Conservation (phyloP, 345 rosid genomes). For the Moringa oleifera region DNA sequence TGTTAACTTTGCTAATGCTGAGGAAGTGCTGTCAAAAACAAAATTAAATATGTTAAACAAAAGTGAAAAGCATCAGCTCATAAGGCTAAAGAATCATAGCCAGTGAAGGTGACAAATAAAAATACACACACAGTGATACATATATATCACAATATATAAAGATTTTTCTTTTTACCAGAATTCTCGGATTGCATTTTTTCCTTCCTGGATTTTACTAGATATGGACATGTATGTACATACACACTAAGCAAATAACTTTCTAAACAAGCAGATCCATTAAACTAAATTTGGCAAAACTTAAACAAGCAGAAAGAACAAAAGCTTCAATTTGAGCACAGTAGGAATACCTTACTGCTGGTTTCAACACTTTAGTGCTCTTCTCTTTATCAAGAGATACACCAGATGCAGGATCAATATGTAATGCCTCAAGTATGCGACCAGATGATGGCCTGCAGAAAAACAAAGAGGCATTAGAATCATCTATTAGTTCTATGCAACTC, state of each 20-base stretch:
- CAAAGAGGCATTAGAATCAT: slow-evolving; percentile 38
- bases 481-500: slow-evolving; percentile 16
- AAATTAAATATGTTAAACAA: neutral
- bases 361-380: slow-evolving; percentile 41
- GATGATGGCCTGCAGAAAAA: slow-evolving; percentile 78
- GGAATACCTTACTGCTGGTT: slow-evolving; percentile 57
- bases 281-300: neutral
- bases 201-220: too few species aligned
- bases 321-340: neutral
- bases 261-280: neutral
- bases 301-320: slow-evolving; percentile 1
- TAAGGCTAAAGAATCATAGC: too few species aligned
- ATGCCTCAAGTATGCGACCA: slow-evolving; percentile 86
- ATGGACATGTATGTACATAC: too few species aligned
- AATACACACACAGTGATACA: too few species aligned
- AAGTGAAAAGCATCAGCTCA: neutral
- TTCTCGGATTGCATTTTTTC: too few species aligned
- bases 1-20: slow-evolving; percentile 76
- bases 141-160: too few species aligned
- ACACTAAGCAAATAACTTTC: neutral
- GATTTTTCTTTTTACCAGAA: too few species aligned
- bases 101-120: neutral
- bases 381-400: slow-evolving; percentile 82
- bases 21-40: slow-evolving; percentile 45
- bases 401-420: slow-evolving; percentile 97